phyloP scores from a whole-genome alignment of 371 early-diverging fungal species.

The Entomophthora muscae region DNA sequence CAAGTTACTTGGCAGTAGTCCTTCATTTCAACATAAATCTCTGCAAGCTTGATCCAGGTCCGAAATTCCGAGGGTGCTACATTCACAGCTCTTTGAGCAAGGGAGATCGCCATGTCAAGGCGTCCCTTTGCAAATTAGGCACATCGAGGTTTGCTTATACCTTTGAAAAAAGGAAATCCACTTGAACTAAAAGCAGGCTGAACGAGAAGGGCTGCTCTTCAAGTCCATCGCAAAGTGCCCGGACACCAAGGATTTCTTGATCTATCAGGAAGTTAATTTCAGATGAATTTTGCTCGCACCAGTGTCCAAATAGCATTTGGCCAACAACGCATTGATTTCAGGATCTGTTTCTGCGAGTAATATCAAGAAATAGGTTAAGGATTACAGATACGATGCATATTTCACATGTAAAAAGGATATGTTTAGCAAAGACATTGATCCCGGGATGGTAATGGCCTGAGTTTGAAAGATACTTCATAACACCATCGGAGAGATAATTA shows the following conservation, averaged over 20 bases:
- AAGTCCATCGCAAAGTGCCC: constrained; percentile 59
- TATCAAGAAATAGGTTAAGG: constrained; percentile 10
- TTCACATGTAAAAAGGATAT: constrained; percentile 14
- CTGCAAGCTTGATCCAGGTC: constrained; percentile 87
- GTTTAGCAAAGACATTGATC: constrained; percentile 53
- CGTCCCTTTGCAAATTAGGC: constrained; percentile 12
- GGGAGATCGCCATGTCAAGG: constrained; percentile 53
- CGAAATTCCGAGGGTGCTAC: constrained; percentile 83
- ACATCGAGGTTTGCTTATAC: constrained; percentile 14
- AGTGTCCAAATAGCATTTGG: constrained; percentile 50
- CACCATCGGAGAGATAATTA: constrained; percentile 66
- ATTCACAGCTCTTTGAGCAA: constrained; percentile 83
- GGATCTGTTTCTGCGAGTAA: constrained; percentile 59
- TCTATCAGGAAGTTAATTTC: constrained; percentile 19
- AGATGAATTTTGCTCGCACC: constrained; percentile 14
- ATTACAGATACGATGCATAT: background rate
- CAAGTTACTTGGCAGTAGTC: constrained; percentile 57
- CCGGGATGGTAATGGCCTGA: constrained; percentile 60
- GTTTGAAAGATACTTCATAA: constrained; percentile 74
- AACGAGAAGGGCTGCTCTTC: constrained; percentile 63
- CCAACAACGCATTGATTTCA: constrained; percentile 72
- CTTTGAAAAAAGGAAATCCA: constrained; percentile 66
- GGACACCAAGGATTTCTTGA: constrained; percentile 79
- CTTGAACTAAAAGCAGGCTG: constrained; percentile 66
- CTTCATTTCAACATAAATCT: constrained; percentile 68